Evolutionary conservation across 2,329 filamentous ascomycete genomes (phyloP).

Genomic region (Colletotrichum orbiculare): DNA sequence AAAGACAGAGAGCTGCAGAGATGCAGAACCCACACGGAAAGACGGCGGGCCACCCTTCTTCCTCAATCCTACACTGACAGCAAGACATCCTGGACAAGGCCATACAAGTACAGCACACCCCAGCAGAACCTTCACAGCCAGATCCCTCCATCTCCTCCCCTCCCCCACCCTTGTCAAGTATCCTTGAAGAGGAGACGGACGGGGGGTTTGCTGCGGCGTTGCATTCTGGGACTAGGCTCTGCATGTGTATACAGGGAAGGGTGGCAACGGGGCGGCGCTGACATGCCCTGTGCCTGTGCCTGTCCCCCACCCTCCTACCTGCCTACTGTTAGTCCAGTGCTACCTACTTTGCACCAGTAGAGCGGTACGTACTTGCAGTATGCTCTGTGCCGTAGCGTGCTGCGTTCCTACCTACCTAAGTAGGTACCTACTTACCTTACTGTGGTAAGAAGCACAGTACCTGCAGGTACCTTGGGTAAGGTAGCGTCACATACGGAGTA

Average conservation of each 20-base stretch:
- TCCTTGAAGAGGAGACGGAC: constrained; percentile 34
- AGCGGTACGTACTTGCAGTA: too few species aligned
- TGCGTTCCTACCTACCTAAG: too few species aligned
- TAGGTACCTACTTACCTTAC: too few species aligned
- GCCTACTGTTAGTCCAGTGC: too few species aligned
- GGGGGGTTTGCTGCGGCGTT: constrained; percentile 30
- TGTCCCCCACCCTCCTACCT: constrained; percentile 2
- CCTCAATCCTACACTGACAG: constrained; percentile 20
- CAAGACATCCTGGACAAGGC: constrained; percentile 23
- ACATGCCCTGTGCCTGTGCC: constrained; percentile 5
- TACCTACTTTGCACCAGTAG: too few species aligned
- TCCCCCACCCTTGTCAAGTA: constrained; percentile 19
- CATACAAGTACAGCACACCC: constrained; percentile 14
- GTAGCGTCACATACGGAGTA: too few species aligned
- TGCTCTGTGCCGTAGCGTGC: too few species aligned
- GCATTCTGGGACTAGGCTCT: constrained; percentile 34
- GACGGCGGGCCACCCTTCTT: constrained; percentile 1
- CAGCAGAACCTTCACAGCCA: constrained; percentile 20
- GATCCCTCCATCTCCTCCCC: constrained; percentile 27
- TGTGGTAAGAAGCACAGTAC: too few species aligned
- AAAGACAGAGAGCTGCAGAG: background rate
- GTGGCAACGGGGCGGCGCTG: constrained; percentile 27
- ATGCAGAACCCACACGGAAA: constrained; percentile 19
- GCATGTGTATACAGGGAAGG: constrained; percentile 24
- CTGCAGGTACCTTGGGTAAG: too few species aligned